Evolutionary conservation across 2,329 filamentous ascomycete species (phyloP).

Genomic region (Boeremia lycopersici): DNA sequence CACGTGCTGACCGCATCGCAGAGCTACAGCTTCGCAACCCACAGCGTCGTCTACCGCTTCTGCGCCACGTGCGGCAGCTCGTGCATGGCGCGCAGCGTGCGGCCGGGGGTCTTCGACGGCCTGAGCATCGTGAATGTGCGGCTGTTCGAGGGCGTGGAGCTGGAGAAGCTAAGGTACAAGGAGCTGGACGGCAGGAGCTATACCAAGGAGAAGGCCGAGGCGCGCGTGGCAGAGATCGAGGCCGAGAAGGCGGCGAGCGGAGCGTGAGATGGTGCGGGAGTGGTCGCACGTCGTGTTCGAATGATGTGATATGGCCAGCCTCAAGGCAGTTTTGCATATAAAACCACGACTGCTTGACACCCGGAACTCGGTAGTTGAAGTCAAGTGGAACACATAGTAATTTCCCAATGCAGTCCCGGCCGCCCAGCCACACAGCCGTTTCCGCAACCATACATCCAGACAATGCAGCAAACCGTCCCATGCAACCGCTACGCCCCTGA

Average conservation of each 20-base stretch:
- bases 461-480: neutral
- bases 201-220: slow-evolving; percentile 9
- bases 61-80: slow-evolving; percentile 40
- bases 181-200: slow-evolving; percentile 33
- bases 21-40: slow-evolving; percentile 33
- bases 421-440: no score
- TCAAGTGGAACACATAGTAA: no score
- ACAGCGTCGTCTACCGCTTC: slow-evolving; percentile 31
- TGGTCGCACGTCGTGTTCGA: no score
- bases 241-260: neutral
- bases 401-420: no score
- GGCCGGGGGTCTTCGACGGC: slow-evolving; percentile 22
- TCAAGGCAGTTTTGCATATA: no score
- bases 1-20: neutral
- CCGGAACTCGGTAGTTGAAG: no score
- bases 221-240: slow-evolving; percentile 9
- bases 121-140: slow-evolving; percentile 38
- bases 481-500: no score
- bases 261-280: no score
- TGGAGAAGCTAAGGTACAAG: slow-evolving; percentile 32
- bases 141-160: slow-evolving; percentile 35
- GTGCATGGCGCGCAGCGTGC: slow-evolving; percentile 26
- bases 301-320: no score
- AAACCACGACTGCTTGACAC: no score
- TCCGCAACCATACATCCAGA: no score